These are phyloP conservation scores for Neospermospora avenae DNA, from an alignment of 2,329 filamentous ascomycete species.

Conservation along the genomic window DNA sequence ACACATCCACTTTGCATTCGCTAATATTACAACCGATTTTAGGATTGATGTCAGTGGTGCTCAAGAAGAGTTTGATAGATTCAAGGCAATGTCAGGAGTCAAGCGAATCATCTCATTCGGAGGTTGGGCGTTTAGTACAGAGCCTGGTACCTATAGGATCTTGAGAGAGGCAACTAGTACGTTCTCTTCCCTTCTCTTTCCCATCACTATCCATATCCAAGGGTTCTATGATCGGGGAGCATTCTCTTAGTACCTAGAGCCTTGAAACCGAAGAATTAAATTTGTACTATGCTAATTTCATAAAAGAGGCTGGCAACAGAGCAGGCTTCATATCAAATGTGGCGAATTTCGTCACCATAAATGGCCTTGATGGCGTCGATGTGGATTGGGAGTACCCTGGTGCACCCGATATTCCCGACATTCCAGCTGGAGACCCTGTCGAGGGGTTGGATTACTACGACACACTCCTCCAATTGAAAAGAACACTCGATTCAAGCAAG, in stretches of 20 bases:
- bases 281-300: no score
- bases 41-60: constrained; percentile 29
- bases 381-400: constrained; percentile 39
- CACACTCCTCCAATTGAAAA: constrained; percentile 28
- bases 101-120: constrained; percentile 44
- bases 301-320: constrained; percentile 36
- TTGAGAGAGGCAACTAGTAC: constrained; percentile 39
- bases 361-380: constrained; percentile 36
- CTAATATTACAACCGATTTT: constrained; percentile 34
- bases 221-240: no score
- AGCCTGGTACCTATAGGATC: constrained; percentile 37
- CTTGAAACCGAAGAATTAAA: no score
- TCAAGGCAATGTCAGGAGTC: constrained; percentile 31
- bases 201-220: no score
- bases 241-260: no score
- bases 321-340: constrained; percentile 35
- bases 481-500: neutral
- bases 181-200: no score
- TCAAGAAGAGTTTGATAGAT: constrained; percentile 35
- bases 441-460: constrained; percentile 38
- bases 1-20: constrained; percentile 39
- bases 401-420: constrained; percentile 36
- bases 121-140: constrained; percentile 44
- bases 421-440: constrained; percentile 28
- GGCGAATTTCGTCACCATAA: constrained; percentile 36